Conservation (phyloP, 768 basidiomycete genomes). For the Cystobasidium onofrii region DNA sequence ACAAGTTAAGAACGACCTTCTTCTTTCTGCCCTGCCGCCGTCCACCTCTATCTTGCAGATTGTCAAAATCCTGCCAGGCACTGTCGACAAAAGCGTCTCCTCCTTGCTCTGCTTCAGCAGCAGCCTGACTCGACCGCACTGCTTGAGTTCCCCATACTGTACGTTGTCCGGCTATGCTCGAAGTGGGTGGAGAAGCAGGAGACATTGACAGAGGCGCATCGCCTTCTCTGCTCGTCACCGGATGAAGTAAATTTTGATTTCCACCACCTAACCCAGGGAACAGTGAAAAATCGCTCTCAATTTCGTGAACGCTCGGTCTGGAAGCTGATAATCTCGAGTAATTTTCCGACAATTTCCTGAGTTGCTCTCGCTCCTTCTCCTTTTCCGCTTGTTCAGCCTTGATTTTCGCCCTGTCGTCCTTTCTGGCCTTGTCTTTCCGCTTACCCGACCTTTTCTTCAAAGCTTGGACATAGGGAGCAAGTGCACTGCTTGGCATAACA, state of each 20-base stretch:
- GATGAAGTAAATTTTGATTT: not conserved
- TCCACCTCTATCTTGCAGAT: constrained; percentile 22
- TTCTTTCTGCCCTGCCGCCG: constrained; percentile 32
- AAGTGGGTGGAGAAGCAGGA: not conserved
- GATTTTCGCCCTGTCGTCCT: constrained; percentile 74
- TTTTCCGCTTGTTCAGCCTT: constrained; percentile 68
- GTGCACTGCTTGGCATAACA: constrained; percentile 60
- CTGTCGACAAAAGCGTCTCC: not conserved
- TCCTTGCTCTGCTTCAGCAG: not conserved
- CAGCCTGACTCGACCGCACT: not conserved
- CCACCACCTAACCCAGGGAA: constrained; percentile 14
- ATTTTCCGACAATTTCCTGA: constrained; percentile 34
- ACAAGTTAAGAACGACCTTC: constrained; percentile 34
- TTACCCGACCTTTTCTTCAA: constrained; percentile 65
- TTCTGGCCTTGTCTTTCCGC: constrained; percentile 70
- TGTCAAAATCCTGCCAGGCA: constrained; percentile 22
- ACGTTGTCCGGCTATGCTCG: not conserved
- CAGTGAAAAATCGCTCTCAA: constrained; percentile 35
- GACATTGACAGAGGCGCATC: constrained; percentile 1
- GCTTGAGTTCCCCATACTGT: constrained; percentile 35
- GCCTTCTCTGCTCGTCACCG: not conserved
- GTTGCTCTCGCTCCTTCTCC: constrained; percentile 48
- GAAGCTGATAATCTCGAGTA: constrained; percentile 10
- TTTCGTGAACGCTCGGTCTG: constrained; percentile 39
- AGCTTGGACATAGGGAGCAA: constrained; percentile 74